These are phyloP conservation scores for Phytophthora citricola DNA, from an alignment of 352 stramenopile species.

Conservation along the genomic window DNA sequence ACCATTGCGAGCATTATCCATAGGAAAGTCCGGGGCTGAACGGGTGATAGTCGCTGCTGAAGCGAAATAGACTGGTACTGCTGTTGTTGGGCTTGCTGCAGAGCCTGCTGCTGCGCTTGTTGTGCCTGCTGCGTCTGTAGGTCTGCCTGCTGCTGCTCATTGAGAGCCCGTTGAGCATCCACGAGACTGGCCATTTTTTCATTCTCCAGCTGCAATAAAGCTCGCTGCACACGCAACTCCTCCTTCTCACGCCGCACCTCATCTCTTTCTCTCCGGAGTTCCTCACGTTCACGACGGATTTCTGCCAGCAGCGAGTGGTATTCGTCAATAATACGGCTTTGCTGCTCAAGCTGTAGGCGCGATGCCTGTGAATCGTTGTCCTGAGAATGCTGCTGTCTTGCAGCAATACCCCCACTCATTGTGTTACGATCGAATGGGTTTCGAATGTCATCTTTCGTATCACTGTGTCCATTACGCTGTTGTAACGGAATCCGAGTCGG, in stretches of 20 bases:
- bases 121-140: conserved; percentile 41
- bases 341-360: conserved; percentile 30
- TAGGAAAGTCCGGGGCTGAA: conserved; percentile 26
- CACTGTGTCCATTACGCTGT: conserved; percentile 10
- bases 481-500: conserved; percentile 28
- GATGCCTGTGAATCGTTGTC: conserved; percentile 25
- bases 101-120: conserved; percentile 29
- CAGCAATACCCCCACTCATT: conserved; percentile 1
- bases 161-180: conserved; percentile 63
- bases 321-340: conserved; percentile 57
- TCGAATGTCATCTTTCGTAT: conserved; percentile 14
- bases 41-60: conserved; percentile 27
- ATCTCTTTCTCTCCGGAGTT: conserved; percentile 74
- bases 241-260: conserved; percentile 74
- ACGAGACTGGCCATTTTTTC: conserved; percentile 73
- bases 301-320: conserved; percentile 70
- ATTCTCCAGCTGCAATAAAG: conserved; percentile 76
- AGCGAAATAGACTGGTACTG: conserved; percentile 27
- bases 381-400: conserved; percentile 12
- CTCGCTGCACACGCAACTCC: conserved; percentile 71
- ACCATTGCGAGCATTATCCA: conserved; percentile 3
- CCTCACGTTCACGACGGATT: conserved; percentile 77
- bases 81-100: conserved; percentile 33
- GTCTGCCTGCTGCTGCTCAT: conserved; percentile 65
- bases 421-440: conserved; percentile 19